Evolutionary conservation across 169 alveolate genomes (phyloP).

Genomic region (Plasmodium billcollinsi): DNA sequence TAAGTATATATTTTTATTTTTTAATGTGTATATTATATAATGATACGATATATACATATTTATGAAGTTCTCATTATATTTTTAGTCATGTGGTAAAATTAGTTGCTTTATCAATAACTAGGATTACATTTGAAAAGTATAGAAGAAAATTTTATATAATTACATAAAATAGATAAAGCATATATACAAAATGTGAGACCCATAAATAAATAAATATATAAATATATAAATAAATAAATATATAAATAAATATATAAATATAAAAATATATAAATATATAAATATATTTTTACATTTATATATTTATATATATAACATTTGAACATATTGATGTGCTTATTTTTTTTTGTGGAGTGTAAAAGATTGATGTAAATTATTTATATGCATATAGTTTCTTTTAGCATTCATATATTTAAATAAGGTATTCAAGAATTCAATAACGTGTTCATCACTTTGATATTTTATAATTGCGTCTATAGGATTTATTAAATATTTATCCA

Average conservation of each 20-base stretch:
- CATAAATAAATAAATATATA: not conserved
- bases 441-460: conserved; percentile 21
- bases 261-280: not conserved
- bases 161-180: no score
- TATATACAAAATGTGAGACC: no score
- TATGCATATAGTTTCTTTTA: conserved; percentile 33
- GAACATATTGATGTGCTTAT: not conserved
- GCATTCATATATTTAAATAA: conserved; percentile 61
- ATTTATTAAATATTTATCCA: conserved; percentile 37
- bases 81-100: no score
- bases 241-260: not conserved
- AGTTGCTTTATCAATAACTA: no score
- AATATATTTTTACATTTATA: no score
- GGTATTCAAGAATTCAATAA: conserved; percentile 12
- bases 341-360: conserved; percentile 24
- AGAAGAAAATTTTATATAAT: no score
- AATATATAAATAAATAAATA: not conserved
- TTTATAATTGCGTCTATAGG: conserved; percentile 49
- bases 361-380: conserved; percentile 7
- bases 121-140: no score
- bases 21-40: no score
- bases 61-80: no score
- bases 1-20: no score
- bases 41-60: no score
- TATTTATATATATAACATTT: no score